A percentile compares a stretch with the other conserved stretches of the same genome.
These are phyloP conservation scores for Hypoxylon intermedium DNA, from an alignment of 495 filamentous ascomycete species.

Conservation along the genomic window DNA sequence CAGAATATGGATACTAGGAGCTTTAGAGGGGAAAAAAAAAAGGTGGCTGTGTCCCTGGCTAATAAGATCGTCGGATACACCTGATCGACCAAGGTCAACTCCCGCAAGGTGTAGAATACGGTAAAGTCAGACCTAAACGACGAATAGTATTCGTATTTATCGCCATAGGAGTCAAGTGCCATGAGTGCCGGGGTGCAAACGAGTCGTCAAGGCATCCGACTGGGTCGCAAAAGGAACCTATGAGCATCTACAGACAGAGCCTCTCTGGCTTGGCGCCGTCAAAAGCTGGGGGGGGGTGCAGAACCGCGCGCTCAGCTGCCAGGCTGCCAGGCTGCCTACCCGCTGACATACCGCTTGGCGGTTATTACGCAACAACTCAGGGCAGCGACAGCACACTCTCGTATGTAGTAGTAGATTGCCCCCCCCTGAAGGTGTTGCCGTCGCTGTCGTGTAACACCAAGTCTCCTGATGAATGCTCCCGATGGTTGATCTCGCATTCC, in stretches of 20 bases:
- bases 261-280: constrained; percentile 32
- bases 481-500: constrained; percentile 32
- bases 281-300: constrained; percentile 10
- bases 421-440: constrained; percentile 28
- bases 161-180: constrained; percentile 23
- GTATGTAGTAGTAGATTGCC: constrained; percentile 3
- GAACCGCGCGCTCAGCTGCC: constrained; percentile 9
- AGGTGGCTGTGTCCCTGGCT: constrained; percentile 19
- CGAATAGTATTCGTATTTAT: constrained; percentile 20
- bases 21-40: too few relatives aligned
- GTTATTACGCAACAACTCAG: constrained; percentile 19
- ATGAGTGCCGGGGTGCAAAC: constrained; percentile 7
- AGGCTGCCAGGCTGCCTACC: too few relatives aligned
- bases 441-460: constrained; percentile 30
- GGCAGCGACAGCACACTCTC: neutral
- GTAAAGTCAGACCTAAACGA: constrained; percentile 33
- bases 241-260: constrained; percentile 34
- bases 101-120: constrained; percentile 25
- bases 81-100: constrained; percentile 2
- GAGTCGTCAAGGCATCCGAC: constrained; percentile 39
- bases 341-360: constrained; percentile 35
- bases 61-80: constrained; percentile 9
- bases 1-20: neutral
- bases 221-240: constrained; percentile 33
- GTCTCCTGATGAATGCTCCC: constrained; percentile 31